Base-by-base conservation (phyloP, 164 flowering plant species). In the Cinnamomum micranthum region DNA sequence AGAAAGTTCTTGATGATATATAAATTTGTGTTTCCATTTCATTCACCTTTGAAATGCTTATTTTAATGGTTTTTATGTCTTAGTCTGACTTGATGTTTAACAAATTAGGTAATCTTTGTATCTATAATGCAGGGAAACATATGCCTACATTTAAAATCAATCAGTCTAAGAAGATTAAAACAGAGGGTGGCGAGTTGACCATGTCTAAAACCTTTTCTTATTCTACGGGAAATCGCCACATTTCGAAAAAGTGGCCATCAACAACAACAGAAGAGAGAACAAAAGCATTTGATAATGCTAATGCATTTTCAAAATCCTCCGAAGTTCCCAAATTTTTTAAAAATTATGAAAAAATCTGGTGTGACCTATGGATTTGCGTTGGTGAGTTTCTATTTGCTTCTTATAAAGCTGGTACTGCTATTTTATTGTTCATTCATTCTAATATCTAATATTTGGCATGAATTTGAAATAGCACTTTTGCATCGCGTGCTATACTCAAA, bases 281-380 rank as follows among this genome's bases (percentile, higher is more conserved):
- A 1, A 66, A 31, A 70, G 67, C 50, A 28, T 27, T 7, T 71
- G 52, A 75, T 60, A 27, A 62, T 15, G 74, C 72, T 2, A 64
- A 68, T 7, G 50, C 75, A 73, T 63, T 75, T 79, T 68, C 50
- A 41, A 9, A 41, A 7, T 41, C 65, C 2, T 75, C 81, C 27
- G n/a, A 69, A 63, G 12, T 70, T 6, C 62, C 81, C 81, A 12
- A 72, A 52, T 28, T 75, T 75, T 15, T 28, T 27, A 22, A 28
- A 0, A 2, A 14, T 33, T 55, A 35, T 77, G 71, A 60, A 15
- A 6, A 6, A n/a, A 2, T 27, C 64, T 6, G 28, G 55, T 28
- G 69, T 69, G 19, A 4, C 4, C 13, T 41, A 13, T 3, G 41
- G 23, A 23, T 47, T 14, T 59, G 7, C 28, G 28, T 50, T 62